Evolutionary conservation across 208 protist genomes (phyloP).

Genomic region (Herpetomonas muscarum): DNA sequence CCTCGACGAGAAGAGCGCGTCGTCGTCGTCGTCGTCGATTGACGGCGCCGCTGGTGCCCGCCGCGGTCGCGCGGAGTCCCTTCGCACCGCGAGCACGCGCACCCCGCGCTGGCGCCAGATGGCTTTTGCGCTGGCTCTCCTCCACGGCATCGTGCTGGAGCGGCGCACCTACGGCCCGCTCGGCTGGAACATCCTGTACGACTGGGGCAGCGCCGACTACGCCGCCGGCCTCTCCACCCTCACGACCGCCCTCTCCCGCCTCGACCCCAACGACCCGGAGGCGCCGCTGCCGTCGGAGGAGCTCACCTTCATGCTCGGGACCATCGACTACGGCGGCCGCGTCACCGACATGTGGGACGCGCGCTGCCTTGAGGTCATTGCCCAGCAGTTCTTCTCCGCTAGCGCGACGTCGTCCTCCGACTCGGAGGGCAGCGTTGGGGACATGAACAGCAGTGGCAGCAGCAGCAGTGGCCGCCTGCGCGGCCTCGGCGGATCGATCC

Average conservation of each 20-base stretch:
- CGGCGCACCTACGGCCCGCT: slow-evolving; percentile 91
- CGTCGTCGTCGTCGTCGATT: background rate
- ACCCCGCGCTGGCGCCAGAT: slow-evolving; percentile 79
- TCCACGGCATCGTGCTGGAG: slow-evolving; percentile 92
- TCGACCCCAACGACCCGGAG: slow-evolving; percentile 12
- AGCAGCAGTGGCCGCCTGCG: slow-evolving; percentile 16
- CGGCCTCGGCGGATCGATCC: slow-evolving; percentile 57
- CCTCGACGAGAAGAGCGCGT: background rate
- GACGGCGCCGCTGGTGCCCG: slow-evolving; percentile 4
- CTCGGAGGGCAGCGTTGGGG: no score
- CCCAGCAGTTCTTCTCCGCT: slow-evolving; percentile 67
- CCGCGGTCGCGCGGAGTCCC: background rate
- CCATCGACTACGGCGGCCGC: slow-evolving; percentile 93
- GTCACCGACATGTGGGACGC: slow-evolving; percentile 92
- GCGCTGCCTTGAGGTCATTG: slow-evolving; percentile 72
- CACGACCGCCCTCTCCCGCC: slow-evolving; percentile 49
- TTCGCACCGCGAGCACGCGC: background rate
- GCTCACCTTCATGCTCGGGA: slow-evolving; percentile 87
- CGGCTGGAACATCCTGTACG: slow-evolving; percentile 94
- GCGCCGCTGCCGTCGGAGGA: slow-evolving; percentile 62
- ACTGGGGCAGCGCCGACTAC: slow-evolving; percentile 91
- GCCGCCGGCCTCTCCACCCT: slow-evolving; percentile 78
- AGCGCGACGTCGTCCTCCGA: no score
- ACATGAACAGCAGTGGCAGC: no score
- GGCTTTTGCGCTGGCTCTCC: slow-evolving; percentile 91